These are phyloP conservation scores for Musa beccarii DNA, from an alignment of 176 grass and related monocot genomes.

Conservation along the genomic window DNA sequence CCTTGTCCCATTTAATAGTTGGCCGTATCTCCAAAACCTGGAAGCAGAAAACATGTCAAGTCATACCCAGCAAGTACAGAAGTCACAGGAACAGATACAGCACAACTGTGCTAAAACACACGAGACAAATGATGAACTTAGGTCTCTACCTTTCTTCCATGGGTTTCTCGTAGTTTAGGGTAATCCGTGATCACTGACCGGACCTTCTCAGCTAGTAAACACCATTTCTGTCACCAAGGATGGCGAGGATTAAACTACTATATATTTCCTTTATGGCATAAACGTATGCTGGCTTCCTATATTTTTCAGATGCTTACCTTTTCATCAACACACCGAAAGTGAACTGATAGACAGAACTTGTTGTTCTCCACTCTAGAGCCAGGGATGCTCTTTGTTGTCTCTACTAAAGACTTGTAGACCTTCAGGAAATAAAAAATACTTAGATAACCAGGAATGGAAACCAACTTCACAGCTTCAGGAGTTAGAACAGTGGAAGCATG, in stretches of 20 bases:
- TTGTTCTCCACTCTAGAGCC: constrained; percentile 12
- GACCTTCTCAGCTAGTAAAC: background rate
- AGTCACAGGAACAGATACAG: background rate
- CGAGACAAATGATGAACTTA: background rate
- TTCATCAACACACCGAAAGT: constrained; percentile 13
- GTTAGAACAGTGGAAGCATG: too few species aligned
- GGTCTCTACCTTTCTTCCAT: constrained; percentile 10
- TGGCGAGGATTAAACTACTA: too few species aligned
- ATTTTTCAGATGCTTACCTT: background rate
- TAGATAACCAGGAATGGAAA: too few species aligned
- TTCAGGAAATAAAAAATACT: background rate
- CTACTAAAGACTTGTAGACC: constrained; percentile 7
- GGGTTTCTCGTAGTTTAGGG: constrained; percentile 2
- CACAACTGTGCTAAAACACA: background rate
- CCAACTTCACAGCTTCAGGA: too few species aligned
- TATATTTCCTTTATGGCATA: too few species aligned
- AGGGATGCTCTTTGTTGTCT: constrained; percentile 1
- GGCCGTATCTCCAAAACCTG: constrained; percentile 19
- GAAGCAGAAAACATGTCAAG: background rate
- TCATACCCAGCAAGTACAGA: too few species aligned
- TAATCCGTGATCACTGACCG: constrained; percentile 6
- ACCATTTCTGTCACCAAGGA: constrained; percentile 7
- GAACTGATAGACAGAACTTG: constrained; percentile 16
- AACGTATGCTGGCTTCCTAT: too few species aligned
- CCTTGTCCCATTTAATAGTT: constrained; percentile 18